Conservation (phyloP, 1,284 basidiomycete species). For the Singerocomus rubriflavus region DNA sequence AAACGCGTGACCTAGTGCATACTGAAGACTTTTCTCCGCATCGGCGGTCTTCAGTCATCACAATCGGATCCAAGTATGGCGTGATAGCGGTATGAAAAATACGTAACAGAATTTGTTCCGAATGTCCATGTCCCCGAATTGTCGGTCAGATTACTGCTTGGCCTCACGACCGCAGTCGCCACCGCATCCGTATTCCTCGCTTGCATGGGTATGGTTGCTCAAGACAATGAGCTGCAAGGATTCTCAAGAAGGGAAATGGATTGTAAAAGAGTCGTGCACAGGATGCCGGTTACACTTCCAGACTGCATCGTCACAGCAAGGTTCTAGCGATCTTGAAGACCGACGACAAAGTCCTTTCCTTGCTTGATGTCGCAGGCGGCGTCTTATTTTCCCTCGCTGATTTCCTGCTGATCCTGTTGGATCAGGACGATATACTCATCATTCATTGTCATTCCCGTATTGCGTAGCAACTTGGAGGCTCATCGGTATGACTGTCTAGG, state of each 20-base stretch:
- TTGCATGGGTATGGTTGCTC: neutral
- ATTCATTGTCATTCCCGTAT: neutral
- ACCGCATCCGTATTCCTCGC: neutral
- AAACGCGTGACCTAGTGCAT: neutral
- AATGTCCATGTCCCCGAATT: neutral
- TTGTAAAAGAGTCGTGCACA: neutral
- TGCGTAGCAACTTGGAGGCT: neutral
- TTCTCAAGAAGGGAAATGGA: neutral
- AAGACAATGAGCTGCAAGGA: no score
- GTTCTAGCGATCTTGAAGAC: neutral
- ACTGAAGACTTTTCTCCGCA: slow-evolving; percentile 1
- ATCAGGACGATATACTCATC: neutral
- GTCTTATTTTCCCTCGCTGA: neutral
- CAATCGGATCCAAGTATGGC: neutral
- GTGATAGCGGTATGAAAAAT: neutral
- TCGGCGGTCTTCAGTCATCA: neutral
- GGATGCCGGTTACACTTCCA: no score
- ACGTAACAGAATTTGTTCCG: neutral
- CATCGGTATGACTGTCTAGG: neutral
- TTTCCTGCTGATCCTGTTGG: neutral
- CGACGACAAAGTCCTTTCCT: neutral
- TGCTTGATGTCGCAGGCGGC: no score
- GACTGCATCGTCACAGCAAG: neutral
- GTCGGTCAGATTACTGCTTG: neutral
- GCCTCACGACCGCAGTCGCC: neutral